Percentiles rank a stretch among this genome's conserved stretches.
phyloP scores from a whole-genome alignment of 805 yeast species.

The Peterozyma toletana region DNA sequence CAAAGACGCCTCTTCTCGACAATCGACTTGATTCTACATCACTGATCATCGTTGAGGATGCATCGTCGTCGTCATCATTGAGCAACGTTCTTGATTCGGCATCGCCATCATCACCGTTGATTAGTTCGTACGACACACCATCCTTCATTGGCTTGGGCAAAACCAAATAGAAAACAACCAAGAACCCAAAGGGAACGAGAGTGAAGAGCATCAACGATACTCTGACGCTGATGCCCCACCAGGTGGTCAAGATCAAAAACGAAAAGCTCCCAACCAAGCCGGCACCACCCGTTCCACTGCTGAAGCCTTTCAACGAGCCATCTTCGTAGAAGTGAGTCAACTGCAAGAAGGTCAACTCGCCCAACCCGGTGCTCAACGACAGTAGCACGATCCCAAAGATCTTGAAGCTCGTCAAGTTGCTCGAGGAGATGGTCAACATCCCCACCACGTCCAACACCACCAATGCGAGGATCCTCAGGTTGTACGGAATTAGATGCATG shows the following conservation, averaged over 20 bases:
- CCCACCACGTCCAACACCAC: constrained; percentile 61
- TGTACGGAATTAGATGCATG: constrained; percentile 59
- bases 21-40: too few species aligned
- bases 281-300: constrained; percentile 95
- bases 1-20: neutral
- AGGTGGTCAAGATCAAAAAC: constrained; percentile 66
- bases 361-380: constrained; percentile 79
- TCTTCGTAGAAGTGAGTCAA: constrained; percentile 70
- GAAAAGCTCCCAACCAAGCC: constrained; percentile 78
- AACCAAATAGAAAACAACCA: constrained; percentile 18
- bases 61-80: too few species aligned
- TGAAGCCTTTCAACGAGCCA: constrained; percentile 74
- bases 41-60: too few species aligned
- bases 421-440: constrained; percentile 60
- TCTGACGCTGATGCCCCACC: constrained; percentile 49
- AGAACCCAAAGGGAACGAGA: constrained; percentile 20
- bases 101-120: neutral
- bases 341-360: constrained; percentile 84
- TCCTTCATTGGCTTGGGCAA: constrained; percentile 15
- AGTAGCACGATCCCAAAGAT: constrained; percentile 73
- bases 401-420: constrained; percentile 27
- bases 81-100: neutral
- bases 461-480: constrained; percentile 41
- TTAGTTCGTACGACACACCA: neutral
- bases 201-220: constrained; percentile 52